Percentiles rank a stretch among this genome's conserved stretches.
Conservation (phyloP, 2,329 filamentous ascomycete genomes). For the Fusarium kyushuense region DNA sequence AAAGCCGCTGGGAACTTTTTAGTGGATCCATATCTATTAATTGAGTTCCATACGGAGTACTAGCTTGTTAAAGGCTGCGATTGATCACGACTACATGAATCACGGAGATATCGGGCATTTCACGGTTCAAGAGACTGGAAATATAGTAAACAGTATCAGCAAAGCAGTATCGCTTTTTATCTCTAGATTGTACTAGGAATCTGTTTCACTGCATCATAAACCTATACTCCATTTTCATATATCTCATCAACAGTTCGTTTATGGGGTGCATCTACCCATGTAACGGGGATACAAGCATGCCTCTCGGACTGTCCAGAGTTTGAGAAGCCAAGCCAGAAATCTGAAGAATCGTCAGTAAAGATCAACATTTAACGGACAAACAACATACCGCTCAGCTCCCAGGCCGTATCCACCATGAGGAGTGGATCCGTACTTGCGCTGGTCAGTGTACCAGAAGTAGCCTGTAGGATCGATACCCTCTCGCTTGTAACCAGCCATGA, state of each 20-base stretch:
- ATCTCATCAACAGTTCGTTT: constrained; percentile 39
- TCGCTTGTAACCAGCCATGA: constrained; percentile 87
- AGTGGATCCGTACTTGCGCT: constrained; percentile 91
- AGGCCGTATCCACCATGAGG: constrained; percentile 95
- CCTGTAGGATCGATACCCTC: constrained; percentile 85
- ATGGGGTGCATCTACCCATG: constrained; percentile 85
- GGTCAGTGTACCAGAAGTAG: constrained; percentile 99
- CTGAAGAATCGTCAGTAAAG: constrained; percentile 19
- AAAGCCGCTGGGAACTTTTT: constrained; percentile 34
- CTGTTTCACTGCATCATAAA: constrained; percentile 27
- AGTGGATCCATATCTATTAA: constrained; percentile 25
- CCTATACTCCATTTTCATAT: constrained; percentile 33
- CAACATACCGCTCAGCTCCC: constrained; percentile 77
- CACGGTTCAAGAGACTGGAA: neutral
- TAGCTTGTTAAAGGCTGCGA: constrained; percentile 10
- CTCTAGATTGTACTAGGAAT: constrained; percentile 23
- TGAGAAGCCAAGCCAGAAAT: constrained; percentile 72
- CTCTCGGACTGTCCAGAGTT: constrained; percentile 74
- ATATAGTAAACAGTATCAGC: constrained; percentile 12
- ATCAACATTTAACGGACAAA: neutral
- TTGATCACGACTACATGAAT: constrained; percentile 13
- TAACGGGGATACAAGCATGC: constrained; percentile 82
- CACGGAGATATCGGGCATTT: constrained; percentile 25
- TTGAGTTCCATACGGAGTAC: constrained; percentile 19
- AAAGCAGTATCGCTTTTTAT: constrained; percentile 33